Conservation (phyloP, 192 early-diverging fungal species). For the Gigaspora rosea region DNA sequence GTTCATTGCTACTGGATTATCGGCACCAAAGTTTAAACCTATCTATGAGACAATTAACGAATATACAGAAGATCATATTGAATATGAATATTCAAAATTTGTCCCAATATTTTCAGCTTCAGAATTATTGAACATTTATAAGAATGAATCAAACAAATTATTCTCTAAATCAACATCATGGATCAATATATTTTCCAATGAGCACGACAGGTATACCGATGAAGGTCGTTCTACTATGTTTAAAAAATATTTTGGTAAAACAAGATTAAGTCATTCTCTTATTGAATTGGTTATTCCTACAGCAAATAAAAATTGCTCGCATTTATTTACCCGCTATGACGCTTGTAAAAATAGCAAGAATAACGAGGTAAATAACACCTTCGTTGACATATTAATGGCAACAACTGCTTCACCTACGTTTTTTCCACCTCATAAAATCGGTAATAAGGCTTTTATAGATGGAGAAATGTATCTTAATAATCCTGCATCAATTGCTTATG, state of each 20-base stretch:
- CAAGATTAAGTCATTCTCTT: background rate
- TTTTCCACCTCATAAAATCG: background rate
- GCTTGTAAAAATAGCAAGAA: background rate
- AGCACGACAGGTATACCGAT: no score
- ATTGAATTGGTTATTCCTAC: conserved; percentile 9
- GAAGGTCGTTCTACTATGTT: no score
- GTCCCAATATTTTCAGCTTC: background rate
- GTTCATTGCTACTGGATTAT: background rate
- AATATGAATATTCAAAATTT: background rate
- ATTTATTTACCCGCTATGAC: conserved; percentile 9
- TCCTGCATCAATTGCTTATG: background rate
- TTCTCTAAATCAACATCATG: background rate
- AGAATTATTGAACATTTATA: background rate
- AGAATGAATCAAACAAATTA: background rate
- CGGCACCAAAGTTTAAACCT: background rate
- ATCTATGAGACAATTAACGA: background rate
- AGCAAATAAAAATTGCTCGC: background rate
- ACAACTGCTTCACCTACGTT: conserved; percentile 4
- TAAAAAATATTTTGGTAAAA: background rate
- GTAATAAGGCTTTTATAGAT: background rate
- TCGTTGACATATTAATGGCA: background rate
- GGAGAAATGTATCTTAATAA: conserved; percentile 10
- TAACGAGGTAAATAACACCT: background rate
- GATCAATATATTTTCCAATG: background rate
- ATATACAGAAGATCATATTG: background rate